Evolutionary conservation across 495 filamentous ascomycete genomes (phyloP), one percentile per base, ranked within the genome.

Genomic region (Neurospora sp.): DNA sequence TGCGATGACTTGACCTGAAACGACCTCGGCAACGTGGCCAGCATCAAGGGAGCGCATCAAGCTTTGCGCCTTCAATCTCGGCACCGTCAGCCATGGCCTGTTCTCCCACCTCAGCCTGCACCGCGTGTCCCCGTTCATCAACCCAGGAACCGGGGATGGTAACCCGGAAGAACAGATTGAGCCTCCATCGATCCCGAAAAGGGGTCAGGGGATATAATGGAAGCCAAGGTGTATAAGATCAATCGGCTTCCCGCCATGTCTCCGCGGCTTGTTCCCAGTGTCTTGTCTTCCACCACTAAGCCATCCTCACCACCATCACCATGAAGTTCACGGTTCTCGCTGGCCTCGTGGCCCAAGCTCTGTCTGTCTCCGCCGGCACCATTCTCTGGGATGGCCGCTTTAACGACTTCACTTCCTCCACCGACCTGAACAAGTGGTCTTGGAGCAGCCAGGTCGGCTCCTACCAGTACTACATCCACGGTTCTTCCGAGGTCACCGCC

Each of bases 381-480:
- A 81, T 89, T 40, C 80, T 90, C 68, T 89, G 87, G 86, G 87
- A 90, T 79, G 88, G 88, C 73, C 85, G 88, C 68, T 87, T 90
- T 82, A 90, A 89, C 79, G 87, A 87, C 70, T 71, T 89, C 69
- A 76, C 77, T 18, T 83, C 85, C 12, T 82, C 84, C 70, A 75
- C 82, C 18, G 86, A 87, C 74, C 81, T 90, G 6, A 83, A 84
- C 77, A 83, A 85, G 73, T 91, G 90, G 90, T 90, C 89, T 14
- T 93, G 87, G 87, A 83, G 83, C 0, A 89, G 87, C 79, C 86
- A 90, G 81, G 87, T 91, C 72, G 88, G 88, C 8, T 85, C 88
- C 1, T 93, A 88, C 80, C 89, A 92, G 78, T 92, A 90, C 84
- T 92, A 93, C 81, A 93, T 93, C 81, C 89, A 92, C 82, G 90